Evolutionary conservation across 164 flowering plant species (phyloP).

Genomic region (Vitis cinerea): DNA sequence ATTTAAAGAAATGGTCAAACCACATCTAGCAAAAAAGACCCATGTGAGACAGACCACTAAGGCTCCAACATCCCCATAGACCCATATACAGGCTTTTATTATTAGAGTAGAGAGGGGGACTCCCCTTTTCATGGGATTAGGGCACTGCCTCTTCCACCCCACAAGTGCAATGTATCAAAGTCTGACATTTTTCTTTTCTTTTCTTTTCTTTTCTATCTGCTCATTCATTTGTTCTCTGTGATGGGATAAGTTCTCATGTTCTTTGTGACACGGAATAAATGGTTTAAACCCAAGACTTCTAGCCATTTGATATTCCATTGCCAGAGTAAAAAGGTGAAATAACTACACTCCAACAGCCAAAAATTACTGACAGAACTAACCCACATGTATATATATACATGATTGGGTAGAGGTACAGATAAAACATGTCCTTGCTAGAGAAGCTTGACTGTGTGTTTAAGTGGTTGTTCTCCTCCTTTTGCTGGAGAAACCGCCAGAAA

Average conservation of each 20-base stretch:
- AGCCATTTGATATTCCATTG: neutral
- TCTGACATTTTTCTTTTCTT: conserved; percentile 21
- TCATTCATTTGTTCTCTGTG: conserved; percentile 3
- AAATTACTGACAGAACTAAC: no score
- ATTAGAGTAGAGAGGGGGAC: conserved; percentile 1
- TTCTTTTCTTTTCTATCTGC: conserved; percentile 5
- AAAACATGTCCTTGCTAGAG: no score
- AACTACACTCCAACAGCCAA: neutral
- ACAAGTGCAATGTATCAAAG: conserved; percentile 26
- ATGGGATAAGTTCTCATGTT: conserved; percentile 16
- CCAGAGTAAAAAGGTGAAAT: neutral
- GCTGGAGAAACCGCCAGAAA: no score
- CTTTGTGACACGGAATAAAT: conserved; percentile 10
- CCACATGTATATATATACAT: no score
- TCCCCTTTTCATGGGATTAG: conserved; percentile 7
- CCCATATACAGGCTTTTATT: conserved; percentile 7
- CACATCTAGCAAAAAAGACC: conserved; percentile 4
- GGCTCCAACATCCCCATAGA: conserved; percentile 42
- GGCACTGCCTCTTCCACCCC: neutral
- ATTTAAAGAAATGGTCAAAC: conserved; percentile 19
- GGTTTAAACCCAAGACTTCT: neutral
- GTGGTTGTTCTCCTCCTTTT: neutral
- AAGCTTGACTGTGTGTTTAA: neutral
- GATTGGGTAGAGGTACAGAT: no score
- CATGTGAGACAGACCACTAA: conserved; percentile 37